Conservation (phyloP, 2,329 filamentous ascomycete genomes). For the Diplodia intermedia region DNA sequence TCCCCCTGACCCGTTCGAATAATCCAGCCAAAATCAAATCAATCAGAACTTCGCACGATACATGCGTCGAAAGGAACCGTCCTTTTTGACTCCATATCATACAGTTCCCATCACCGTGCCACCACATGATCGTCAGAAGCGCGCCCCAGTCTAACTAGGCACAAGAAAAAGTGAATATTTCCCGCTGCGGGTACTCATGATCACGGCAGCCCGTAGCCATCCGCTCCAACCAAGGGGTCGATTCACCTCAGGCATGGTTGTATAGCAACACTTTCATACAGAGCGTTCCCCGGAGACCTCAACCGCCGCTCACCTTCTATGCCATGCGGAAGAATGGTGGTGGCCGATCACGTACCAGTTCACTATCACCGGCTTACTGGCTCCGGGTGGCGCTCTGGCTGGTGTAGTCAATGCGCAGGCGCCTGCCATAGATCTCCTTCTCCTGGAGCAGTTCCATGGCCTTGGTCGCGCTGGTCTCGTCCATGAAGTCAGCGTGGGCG, state of each 20-base stretch:
- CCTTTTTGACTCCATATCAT: neutral
- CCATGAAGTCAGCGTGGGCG: constrained; percentile 80
- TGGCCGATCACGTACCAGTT: neutral
- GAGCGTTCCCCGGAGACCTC: neutral
- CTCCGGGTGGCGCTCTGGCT: constrained; percentile 15
- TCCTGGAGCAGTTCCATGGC: constrained; percentile 64
- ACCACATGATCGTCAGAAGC: neutral
- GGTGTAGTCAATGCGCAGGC: constrained; percentile 71
- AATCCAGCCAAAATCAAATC: neutral
- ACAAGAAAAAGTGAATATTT: neutral
- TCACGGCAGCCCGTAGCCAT: neutral
- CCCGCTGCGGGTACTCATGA: neutral
- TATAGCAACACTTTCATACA: neutral
- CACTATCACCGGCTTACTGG: constrained; percentile 24
- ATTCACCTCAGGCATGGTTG: neutral
- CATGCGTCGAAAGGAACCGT: neutral
- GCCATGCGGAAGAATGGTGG: neutral
- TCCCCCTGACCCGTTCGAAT: neutral
- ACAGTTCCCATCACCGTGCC: neutral
- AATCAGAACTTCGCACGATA: neutral
- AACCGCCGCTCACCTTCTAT: neutral
- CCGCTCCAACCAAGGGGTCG: neutral
- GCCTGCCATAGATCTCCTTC: constrained; percentile 69
- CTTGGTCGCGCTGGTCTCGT: constrained; percentile 68
- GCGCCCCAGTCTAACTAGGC: neutral